phyloP scores from a whole-genome alignment of 257 asterid species.

The Solanum sitiens region DNA sequence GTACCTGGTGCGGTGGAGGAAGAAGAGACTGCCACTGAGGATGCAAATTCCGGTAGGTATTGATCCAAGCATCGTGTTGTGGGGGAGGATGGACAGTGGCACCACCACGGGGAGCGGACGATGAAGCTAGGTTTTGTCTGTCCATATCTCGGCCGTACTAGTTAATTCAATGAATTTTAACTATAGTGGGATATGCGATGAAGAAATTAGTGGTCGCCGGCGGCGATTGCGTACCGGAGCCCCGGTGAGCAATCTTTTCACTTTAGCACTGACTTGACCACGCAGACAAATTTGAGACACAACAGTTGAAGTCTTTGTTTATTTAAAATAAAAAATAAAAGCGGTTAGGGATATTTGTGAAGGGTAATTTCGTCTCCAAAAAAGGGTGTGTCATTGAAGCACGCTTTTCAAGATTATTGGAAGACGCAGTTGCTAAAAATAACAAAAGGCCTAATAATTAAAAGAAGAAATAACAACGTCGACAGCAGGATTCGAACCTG shows the following conservation, averaged over 20 bases:
- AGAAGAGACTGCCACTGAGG: constrained; percentile 54
- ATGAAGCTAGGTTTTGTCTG: constrained; percentile 70
- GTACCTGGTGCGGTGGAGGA: constrained; percentile 44
- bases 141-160: constrained; percentile 26
- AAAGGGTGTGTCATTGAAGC: background rate
- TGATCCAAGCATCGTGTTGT: constrained; percentile 71
- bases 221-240: background rate
- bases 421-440: background rate
- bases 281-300: background rate
- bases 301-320: background rate
- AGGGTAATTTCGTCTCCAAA: background rate
- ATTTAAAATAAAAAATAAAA: background rate
- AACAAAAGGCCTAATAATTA: no score
- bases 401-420: background rate
- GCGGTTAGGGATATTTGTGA: background rate
- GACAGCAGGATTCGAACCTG: constrained; percentile 62
- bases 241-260: background rate
- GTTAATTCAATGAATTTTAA: background rate
- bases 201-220: background rate
- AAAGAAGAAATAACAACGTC: background rate
- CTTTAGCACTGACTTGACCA: background rate
- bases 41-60: constrained; percentile 32
- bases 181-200: background rate
- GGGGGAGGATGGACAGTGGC: constrained; percentile 37
- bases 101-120: constrained; percentile 28